phyloP scores from a whole-genome alignment of 1,284 basidiomycete species.

The Apiotrichum brassicae region DNA sequence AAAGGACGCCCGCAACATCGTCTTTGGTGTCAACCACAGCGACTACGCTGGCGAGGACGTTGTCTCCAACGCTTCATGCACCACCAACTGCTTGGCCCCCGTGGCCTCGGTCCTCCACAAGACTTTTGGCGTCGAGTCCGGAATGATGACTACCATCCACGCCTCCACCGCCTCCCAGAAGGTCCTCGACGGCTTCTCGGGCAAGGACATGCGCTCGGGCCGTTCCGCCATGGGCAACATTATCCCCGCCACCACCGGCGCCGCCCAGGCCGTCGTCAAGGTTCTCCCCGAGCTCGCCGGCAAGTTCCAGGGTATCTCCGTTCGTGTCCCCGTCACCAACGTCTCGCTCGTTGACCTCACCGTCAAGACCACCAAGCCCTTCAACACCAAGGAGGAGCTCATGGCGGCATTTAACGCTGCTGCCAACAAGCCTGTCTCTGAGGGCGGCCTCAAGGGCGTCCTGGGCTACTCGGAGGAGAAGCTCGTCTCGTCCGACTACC shows the following conservation, averaged over 20 bases:
- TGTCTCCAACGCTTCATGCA: constrained; percentile 47
- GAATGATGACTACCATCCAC: constrained; percentile 50
- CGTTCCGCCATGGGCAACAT: constrained; percentile 45
- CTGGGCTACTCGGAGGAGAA: constrained; percentile 45
- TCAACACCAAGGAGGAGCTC: constrained; percentile 40
- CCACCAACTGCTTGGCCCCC: constrained; percentile 49
- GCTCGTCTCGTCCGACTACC: constrained; percentile 47
- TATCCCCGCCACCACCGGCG: constrained; percentile 47
- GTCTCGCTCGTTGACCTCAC: constrained; percentile 49
- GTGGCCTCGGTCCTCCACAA: constrained; percentile 43
- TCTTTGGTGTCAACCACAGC: constrained; percentile 46
- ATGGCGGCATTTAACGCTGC: constrained; percentile 41
- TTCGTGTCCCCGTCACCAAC: constrained; percentile 48
- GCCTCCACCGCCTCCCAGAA: constrained; percentile 47
- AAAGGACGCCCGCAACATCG: constrained; percentile 41
- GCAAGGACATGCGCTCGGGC: constrained; percentile 44
- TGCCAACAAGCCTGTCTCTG: constrained; percentile 19
- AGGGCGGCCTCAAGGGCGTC: constrained; percentile 31
- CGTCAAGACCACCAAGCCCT: constrained; percentile 39
- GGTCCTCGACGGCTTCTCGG: constrained; percentile 46
- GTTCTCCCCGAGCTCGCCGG: constrained; percentile 48
- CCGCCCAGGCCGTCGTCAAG: constrained; percentile 45
- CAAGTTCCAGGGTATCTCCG: constrained; percentile 47
- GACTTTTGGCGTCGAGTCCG: constrained; percentile 45
- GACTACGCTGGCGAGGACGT: constrained; percentile 42